A percentile compares a stretch with the other conserved stretches of the same genome.
Evolutionary conservation across 495 filamentous ascomycete species (phyloP).

Genomic region (Aspergillus sclerotiicarbonarius): DNA sequence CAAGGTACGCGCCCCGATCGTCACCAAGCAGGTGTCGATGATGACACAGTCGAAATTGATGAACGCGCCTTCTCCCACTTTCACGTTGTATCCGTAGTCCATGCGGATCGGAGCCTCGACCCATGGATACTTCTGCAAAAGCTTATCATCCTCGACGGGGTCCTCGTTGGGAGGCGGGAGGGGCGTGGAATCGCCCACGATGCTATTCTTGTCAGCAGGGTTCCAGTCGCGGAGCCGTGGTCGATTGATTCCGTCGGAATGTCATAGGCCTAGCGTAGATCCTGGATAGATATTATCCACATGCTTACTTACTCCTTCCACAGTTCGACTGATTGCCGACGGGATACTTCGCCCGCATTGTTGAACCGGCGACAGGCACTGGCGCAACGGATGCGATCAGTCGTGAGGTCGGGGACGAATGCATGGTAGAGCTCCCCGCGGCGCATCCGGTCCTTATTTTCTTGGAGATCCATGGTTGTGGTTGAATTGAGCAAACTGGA

Average conservation of each 20-base stretch:
- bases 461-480: constrained; percentile 20
- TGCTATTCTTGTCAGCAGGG: constrained; percentile 36
- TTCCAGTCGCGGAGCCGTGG: background rate
- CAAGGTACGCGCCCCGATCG: constrained; percentile 75
- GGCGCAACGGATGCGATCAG: constrained; percentile 58
- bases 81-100: constrained; percentile 77
- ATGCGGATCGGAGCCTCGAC: constrained; percentile 68
- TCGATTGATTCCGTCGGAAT: background rate
- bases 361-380: constrained; percentile 63
- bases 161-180: constrained; percentile 55
- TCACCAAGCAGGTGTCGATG: constrained; percentile 75
- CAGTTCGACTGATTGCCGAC: constrained; percentile 61
- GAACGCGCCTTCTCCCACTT: constrained; percentile 64
- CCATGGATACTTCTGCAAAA: constrained; percentile 61
- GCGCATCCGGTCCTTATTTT: constrained; percentile 34
- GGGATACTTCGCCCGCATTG: constrained; percentile 51
- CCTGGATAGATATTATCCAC: background rate
- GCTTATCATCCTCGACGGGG: constrained; percentile 56
- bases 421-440: constrained; percentile 49
- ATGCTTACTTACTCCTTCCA: constrained; percentile 66
- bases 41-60: constrained; percentile 76
- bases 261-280: background rate
- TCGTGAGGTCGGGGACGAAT: constrained; percentile 53
- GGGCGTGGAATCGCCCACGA: constrained; percentile 58
- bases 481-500: background rate